These are phyloP conservation scores for Hypoxylon fuscum DNA, from an alignment of 495 filamentous ascomycete species.

Conservation along the genomic window DNA sequence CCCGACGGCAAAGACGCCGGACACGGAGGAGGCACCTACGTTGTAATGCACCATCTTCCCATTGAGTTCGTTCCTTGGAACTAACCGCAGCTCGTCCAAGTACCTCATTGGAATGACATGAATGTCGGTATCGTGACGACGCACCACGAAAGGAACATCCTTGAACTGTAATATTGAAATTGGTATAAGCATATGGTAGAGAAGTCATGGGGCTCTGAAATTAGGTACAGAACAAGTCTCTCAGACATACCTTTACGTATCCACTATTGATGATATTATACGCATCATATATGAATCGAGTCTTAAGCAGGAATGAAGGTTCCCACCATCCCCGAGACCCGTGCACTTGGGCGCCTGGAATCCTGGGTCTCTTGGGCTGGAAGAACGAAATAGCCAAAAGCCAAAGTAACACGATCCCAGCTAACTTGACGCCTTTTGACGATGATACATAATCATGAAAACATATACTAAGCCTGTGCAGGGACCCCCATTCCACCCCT, in stretches of 20 bases:
- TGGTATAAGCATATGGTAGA: not conserved
- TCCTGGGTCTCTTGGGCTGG: too few species aligned
- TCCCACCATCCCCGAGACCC: slow-evolving; percentile 9
- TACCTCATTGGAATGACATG: slow-evolving; percentile 12
- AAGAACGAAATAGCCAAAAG: too few species aligned
- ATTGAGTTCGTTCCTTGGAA: slow-evolving; percentile 1
- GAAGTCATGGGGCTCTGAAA: too few species aligned
- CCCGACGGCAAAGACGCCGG: not conserved
- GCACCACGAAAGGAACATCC: slow-evolving; percentile 8
- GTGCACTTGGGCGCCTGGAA: slow-evolving; percentile 11
- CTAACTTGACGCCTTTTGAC: too few species aligned
- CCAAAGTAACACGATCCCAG: too few species aligned
- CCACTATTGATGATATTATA: not conserved
- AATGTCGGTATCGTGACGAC: slow-evolving; percentile 7
- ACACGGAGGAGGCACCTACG: not conserved
- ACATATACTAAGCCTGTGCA: too few species aligned
- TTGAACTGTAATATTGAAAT: not conserved
- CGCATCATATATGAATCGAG: slow-evolving; percentile 1
- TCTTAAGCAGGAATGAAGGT: slow-evolving; percentile 11
- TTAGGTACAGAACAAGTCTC: too few species aligned
- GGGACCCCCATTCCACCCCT: too few species aligned
- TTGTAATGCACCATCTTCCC: not conserved
- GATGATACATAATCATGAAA: too few species aligned
- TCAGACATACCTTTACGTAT: slow-evolving; percentile 2
- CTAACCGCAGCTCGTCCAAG: slow-evolving; percentile 1